Base-by-base conservation (phyloP, 2,329 filamentous ascomycete genomes). In the Chaetomiaceae sp. region DNA sequence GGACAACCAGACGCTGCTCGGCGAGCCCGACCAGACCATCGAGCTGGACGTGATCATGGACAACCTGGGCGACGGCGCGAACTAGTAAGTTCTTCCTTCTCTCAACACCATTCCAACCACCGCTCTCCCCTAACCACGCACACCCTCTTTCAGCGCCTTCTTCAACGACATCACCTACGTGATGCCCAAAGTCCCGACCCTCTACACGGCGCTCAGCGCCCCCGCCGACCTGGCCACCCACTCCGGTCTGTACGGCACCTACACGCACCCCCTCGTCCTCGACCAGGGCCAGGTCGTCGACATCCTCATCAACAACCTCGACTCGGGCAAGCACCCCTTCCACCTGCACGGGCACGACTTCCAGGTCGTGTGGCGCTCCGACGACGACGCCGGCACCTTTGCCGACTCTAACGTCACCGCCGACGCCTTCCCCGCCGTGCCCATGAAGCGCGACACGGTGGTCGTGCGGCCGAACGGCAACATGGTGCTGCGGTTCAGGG, bases 131-230 rank as follows among this genome's bases (percentile, higher is more conserved):
- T 27, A 41, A 15, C 44, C 33, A 34, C 57, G 49, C 18, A 12
- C 5, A 20, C 10, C n/a, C n/a, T n/a, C n/a, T n/a, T n/a, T n/a
- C 15, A 59, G 59, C 42, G 82, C 79, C 50, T 82, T 83, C 65
- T 79, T 86, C 68, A 90, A 91, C 70, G 82, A 86, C 63, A 78
- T 88, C 52, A 88, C 85, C 24, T 95, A 90, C 62, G 75, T 77
- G 3, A 46, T 67, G 0, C 87, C 86, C 39, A 86, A 87, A 61
- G 88, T 94, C 0, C 89, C 88, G 0, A 81, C 84, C 0, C 72
- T 95, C 0, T 94, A 89, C 70, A 88, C 84, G 0, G 86, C 76
- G 1, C 71, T 94, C 3, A 80, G 78, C 0, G 66, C 79, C n/a
- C n/a, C n/a, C 1, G 79, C 78, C 14, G 67, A 86, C 41, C 67